Base-by-base conservation (phyloP, 2,329 filamentous ascomycete species). In the Akanthomyces muscarius region DNA sequence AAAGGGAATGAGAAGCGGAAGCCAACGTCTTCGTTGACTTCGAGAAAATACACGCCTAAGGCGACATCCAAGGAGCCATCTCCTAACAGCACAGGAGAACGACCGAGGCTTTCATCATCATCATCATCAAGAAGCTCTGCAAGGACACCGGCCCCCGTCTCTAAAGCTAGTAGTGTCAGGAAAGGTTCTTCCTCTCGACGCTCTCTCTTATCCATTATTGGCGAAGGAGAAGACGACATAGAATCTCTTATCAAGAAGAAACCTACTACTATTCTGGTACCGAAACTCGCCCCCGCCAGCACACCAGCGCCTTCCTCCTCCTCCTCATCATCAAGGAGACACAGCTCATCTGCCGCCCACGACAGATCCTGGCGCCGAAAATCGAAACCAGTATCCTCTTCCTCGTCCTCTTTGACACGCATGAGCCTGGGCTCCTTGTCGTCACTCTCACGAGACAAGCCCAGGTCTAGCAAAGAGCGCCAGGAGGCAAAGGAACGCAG, bases 181-280 rank as follows among this genome's bases (percentile, higher is more conserved):
- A 44, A 53, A 25, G 30, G 21, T 21, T 45, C 45, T n/a, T 61
- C 62, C 16, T 53, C 50, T 11, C 57, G 63, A 6, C 57, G 58
- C n/a, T 64, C 63, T 16, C 57, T 64, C 6, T 38, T 64, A 11
- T 64, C 63, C 6, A 58, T 64, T 14, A 21, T 61, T 11, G 48
- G 18, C 28, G 63, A 53, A 14, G 62, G 55, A 28, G 57, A 61
- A 38, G 63, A 62, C 5, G 58, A 61, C 16, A 38, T 52, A 44
- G 63, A 64, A 25, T 38, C 53, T 25, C 28, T 56, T 16, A 44
- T 41, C 28, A 42, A 48, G 41, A 33, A 25, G 33, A 54, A 60
- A n/a, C 5, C 33, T 36, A 18, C 41, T 4, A 28, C 42, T 16
- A 25, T 4, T 23, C 13, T 33, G 33, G 21, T 56, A 25, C 25